Evolutionary conservation across 306 rosid genomes (phyloP).

Genomic region (Benincasa hispida): DNA sequence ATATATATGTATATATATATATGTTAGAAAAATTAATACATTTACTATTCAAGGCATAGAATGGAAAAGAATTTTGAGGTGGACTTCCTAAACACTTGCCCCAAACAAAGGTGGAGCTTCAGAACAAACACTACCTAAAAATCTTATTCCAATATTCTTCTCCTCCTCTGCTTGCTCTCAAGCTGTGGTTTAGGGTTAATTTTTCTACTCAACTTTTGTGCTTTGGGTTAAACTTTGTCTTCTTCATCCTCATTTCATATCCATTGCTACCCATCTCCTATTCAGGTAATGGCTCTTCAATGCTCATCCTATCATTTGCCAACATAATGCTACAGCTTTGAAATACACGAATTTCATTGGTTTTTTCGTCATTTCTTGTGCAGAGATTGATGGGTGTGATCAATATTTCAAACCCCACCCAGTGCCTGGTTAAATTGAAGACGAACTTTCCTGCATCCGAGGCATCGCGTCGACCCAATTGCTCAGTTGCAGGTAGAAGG

Average conservation of each 20-base stretch:
- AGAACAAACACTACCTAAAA: too few species aligned
- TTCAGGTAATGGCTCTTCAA: background rate
- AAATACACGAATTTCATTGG: background rate
- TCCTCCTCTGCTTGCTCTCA: background rate
- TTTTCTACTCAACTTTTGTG: background rate
- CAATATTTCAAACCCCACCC: conserved; percentile 20
- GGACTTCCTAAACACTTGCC: too few species aligned
- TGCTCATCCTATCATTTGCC: background rate
- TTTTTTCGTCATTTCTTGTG: background rate
- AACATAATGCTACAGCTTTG: background rate
- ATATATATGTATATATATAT: too few species aligned
- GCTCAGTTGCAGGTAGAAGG: conserved; percentile 20
- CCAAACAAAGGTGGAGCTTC: too few species aligned
- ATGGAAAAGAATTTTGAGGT: too few species aligned
- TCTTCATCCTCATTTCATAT: background rate
- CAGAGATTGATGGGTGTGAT: conserved; percentile 50
- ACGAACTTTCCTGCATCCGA: conserved; percentile 11
- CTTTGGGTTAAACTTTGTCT: background rate
- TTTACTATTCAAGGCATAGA: too few species aligned
- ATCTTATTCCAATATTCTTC: background rate
- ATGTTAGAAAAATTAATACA: too few species aligned
- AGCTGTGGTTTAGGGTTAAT: background rate
- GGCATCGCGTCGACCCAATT: conserved; percentile 19
- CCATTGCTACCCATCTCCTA: background rate
- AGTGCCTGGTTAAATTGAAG: conserved; percentile 13